Percentiles rank a stretch among this genome's conserved stretches.
Conservation (phyloP, 257 asterid genomes). For the Solanum corneliomulleri region DNA sequence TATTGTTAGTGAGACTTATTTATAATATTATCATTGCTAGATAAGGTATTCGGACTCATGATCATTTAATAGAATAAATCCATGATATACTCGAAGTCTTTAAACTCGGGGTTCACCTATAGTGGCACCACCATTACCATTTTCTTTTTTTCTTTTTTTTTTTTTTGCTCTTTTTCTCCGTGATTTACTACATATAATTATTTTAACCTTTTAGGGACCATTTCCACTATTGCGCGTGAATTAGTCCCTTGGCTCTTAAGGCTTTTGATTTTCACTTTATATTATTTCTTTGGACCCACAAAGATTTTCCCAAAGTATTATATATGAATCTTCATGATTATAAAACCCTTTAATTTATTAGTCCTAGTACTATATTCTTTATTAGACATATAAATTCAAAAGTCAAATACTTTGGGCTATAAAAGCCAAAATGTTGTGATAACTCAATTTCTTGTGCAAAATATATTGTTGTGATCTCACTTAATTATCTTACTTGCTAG, state of each 20-base stretch:
- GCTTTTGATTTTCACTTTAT: conserved; percentile 14
- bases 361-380: neutral
- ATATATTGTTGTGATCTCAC: neutral
- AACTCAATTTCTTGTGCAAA: neutral
- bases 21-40: neutral
- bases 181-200: conserved; percentile 16
- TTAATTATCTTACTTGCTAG: neutral
- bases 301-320: conserved; percentile 6
- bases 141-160: neutral
- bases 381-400: neutral
- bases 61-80: too few relatives aligned
- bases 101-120: too few relatives aligned
- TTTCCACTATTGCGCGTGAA: conserved; percentile 39
- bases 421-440: neutral
- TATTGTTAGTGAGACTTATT: neutral
- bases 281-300: conserved; percentile 31
- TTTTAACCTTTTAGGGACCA: neutral
- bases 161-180: conserved; percentile 15
- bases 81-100: too few relatives aligned
- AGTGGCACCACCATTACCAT: neutral
- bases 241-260: conserved; percentile 6
- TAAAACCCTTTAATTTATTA: neutral
- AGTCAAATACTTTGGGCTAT: neutral
- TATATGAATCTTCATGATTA: neutral
- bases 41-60: neutral